These are phyloP conservation scores for Mimosa bimucronata DNA, from an alignment of 306 rosid genomes.

Conservation along the genomic window DNA sequence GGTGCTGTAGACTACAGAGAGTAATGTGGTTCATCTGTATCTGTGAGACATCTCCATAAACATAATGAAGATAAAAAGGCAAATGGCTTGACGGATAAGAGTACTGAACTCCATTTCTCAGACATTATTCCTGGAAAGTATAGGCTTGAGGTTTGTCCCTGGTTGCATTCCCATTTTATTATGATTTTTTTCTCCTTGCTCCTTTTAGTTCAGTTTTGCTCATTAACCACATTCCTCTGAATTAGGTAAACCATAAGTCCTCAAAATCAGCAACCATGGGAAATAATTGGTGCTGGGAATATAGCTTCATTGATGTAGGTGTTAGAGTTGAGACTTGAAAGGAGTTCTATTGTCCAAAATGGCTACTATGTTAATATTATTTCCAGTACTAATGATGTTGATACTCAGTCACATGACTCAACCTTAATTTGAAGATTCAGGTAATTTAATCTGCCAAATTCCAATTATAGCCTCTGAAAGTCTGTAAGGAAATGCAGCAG, in stretches of 20 bases:
- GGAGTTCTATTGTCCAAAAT: constrained; percentile 78
- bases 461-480: constrained; percentile 30
- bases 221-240: constrained; percentile 33
- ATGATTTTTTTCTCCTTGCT: constrained; percentile 1
- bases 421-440: constrained; percentile 72
- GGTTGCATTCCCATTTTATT: constrained; percentile 30
- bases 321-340: constrained; percentile 73
- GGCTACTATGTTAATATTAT: constrained; percentile 79
- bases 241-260: constrained; percentile 72
- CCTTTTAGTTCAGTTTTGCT: constrained; percentile 23
- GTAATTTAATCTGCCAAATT: constrained; percentile 48
- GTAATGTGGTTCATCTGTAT: constrained; percentile 78
- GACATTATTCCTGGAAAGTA: constrained; percentile 89
- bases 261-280: constrained; percentile 44
- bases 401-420: constrained; percentile 65
- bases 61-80: constrained; percentile 58
- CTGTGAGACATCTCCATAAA: constrained; percentile 59
- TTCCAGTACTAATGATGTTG: constrained; percentile 86
- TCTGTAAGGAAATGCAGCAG: constrained; percentile 35
- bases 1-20: constrained; percentile 88
- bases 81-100: constrained; percentile 60
- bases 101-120: constrained; percentile 64
- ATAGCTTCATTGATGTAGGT: constrained; percentile 65
- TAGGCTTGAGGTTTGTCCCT: constrained; percentile 73
- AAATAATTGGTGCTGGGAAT: constrained; percentile 98